phyloP scores from a whole-genome alignment of 2,329 filamentous ascomycete genomes.

The Aspergillus ruber region DNA sequence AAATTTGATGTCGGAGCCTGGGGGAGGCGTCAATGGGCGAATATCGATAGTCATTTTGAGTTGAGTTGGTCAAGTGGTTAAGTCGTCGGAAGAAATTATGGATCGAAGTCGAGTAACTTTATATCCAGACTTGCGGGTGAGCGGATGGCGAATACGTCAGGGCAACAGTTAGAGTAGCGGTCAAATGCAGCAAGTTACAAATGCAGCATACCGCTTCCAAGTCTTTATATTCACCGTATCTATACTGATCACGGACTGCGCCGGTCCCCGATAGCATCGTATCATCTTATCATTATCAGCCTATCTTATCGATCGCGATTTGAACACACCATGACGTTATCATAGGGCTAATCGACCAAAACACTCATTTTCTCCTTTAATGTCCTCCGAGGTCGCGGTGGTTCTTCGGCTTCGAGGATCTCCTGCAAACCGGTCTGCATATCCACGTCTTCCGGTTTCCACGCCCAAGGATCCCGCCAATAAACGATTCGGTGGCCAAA shows the following conservation, averaged over 20 bases:
- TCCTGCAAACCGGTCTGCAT: conserved; percentile 49
- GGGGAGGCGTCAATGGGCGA: conserved; percentile 14
- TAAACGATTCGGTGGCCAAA: conserved; percentile 45
- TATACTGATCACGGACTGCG: not conserved
- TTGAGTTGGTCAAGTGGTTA: not conserved
- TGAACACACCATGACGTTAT: not conserved
- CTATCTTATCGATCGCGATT: no score
- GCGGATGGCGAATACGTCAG: no score
- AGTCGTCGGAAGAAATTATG: not conserved
- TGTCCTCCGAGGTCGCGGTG: conserved; percentile 22
- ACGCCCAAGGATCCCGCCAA: conserved; percentile 48
- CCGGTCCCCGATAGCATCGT: not conserved
- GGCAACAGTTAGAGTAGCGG: no score
- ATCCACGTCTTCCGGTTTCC: conserved; percentile 46
- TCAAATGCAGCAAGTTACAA: no score
- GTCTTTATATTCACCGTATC: no score
- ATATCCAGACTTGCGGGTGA: no score
- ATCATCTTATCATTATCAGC: not conserved
- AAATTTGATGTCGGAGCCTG: conserved; percentile 46
- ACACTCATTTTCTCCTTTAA: conserved; percentile 27
- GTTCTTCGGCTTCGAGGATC: conserved; percentile 42
- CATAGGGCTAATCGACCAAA: conserved; percentile 20
- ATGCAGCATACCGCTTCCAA: no score
- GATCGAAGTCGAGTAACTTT: no score
- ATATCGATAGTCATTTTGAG: not conserved